A percentile compares a stretch with the other conserved stretches of the same genome.
Conservation (phyloP, 2,329 filamentous ascomycete species). For the Ceratocystis albifundus region DNA sequence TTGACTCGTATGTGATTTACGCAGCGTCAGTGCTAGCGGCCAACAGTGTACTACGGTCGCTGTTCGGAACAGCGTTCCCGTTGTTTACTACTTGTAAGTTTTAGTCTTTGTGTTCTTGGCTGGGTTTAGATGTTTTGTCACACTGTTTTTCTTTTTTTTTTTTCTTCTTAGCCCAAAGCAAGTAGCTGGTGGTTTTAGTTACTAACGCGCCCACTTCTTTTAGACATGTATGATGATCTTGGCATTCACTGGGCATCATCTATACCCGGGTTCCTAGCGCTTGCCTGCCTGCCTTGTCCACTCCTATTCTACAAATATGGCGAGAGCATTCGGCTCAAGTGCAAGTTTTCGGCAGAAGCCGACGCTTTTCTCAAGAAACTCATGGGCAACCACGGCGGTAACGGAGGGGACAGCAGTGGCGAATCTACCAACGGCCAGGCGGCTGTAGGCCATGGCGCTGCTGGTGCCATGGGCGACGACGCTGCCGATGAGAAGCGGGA, state of each 20-base stretch:
- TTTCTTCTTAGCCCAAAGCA: no score
- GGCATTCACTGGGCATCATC: slow-evolving; percentile 67
- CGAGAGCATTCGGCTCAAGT: slow-evolving; percentile 47
- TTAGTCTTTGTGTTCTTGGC: neutral
- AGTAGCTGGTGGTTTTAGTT: neutral
- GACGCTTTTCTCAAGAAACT: slow-evolving; percentile 46
- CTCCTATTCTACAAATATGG: slow-evolving; percentile 69
- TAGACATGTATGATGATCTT: slow-evolving; percentile 43
- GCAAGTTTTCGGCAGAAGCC: slow-evolving; percentile 58
- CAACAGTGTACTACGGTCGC: slow-evolving; percentile 57
- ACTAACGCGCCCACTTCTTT: neutral
- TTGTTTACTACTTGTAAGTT: slow-evolving; percentile 47
- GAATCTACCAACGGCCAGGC: no score
- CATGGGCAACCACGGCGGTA: slow-evolving; percentile 27
- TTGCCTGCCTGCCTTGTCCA: slow-evolving; percentile 61
- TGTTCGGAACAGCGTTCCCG: slow-evolving; percentile 62
- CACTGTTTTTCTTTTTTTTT: no score
- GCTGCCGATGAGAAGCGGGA: no score
- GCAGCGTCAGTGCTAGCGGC: slow-evolving; percentile 65
- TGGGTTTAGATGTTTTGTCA: no score
- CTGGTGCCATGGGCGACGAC: no score
- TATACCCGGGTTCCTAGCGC: slow-evolving; percentile 60
- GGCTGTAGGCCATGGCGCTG: neutral
- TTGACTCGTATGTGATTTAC: slow-evolving; percentile 62
- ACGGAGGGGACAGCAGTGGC: no score